These are phyloP conservation scores for Aaosphaeria arxii DNA, from an alignment of 2,329 filamentous ascomycete genomes.

Conservation along the genomic window DNA sequence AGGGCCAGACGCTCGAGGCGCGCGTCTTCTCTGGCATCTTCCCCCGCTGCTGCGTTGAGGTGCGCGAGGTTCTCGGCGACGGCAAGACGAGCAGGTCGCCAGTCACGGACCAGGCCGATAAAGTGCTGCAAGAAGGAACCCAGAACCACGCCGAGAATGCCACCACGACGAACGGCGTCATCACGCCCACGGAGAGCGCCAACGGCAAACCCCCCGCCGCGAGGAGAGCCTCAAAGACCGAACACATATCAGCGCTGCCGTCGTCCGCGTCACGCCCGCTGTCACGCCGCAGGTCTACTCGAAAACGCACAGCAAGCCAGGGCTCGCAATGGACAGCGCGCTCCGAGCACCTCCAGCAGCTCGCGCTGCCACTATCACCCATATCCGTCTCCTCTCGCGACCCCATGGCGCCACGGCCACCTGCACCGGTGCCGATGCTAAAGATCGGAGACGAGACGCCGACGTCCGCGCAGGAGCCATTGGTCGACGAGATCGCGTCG, in stretches of 20 bases:
- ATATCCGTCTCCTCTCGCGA: slow-evolving; percentile 52
- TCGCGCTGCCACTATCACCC: slow-evolving; percentile 37
- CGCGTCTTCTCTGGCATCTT: slow-evolving; percentile 99
- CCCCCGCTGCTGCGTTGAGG: slow-evolving; percentile 88
- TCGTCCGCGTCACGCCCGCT: slow-evolving; percentile 22
- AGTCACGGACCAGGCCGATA: slow-evolving; percentile 15
- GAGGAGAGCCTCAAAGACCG: slow-evolving; percentile 22
- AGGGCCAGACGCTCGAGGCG: slow-evolving; percentile 90
- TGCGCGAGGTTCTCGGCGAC: slow-evolving; percentile 83
- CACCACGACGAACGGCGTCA: slow-evolving; percentile 29
- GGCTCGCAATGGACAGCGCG: slow-evolving; percentile 38
- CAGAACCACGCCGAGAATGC: slow-evolving; percentile 17
- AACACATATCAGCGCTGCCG: slow-evolving; percentile 20
- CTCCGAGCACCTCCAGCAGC: slow-evolving; percentile 37
- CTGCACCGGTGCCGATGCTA: slow-evolving; percentile 92
- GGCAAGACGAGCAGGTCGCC: slow-evolving; percentile 19
- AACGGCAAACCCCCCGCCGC: slow-evolving; percentile 23
- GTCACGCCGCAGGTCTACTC: slow-evolving; percentile 25
- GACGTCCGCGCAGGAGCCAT: slow-evolving; percentile 80
- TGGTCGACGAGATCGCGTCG: slow-evolving; percentile 96
- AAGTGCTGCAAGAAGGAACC: slow-evolving; percentile 7
- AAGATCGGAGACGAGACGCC: slow-evolving; percentile 97
- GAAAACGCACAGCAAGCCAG: slow-evolving; percentile 33
- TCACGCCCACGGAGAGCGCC: slow-evolving; percentile 38
- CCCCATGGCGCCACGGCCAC: slow-evolving; percentile 69